Percentiles rank a stretch among this genome's conserved stretches.
These are phyloP conservation scores for Phlebiopsis gigantea DNA, from an alignment of 768 basidiomycete species.

Conservation along the genomic window DNA sequence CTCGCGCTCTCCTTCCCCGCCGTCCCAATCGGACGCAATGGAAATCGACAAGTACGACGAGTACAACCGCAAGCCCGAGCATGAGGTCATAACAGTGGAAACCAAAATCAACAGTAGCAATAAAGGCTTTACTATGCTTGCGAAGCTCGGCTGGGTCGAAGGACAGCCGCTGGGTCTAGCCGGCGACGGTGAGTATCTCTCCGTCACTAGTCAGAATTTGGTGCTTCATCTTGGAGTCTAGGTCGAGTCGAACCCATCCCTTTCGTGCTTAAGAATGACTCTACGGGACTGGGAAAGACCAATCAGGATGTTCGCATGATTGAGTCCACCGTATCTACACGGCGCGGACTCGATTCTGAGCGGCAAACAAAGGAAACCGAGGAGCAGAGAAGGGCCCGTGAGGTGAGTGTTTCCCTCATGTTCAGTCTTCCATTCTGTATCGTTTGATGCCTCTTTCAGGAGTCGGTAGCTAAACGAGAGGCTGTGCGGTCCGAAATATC, in stretches of 20 bases:
- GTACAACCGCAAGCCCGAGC: slow-evolving; percentile 42
- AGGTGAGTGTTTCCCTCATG: slow-evolving; percentile 38
- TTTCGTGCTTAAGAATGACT: slow-evolving; percentile 72
- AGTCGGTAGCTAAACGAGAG: slow-evolving; percentile 54
- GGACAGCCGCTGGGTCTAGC: slow-evolving; percentile 75
- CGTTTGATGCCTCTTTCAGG: slow-evolving; percentile 32
- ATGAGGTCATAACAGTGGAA: slow-evolving; percentile 74
- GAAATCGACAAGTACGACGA: slow-evolving; percentile 66
- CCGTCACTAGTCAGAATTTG: not conserved
- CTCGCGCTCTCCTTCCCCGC: slow-evolving; percentile 76
- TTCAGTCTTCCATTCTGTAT: not conserved
- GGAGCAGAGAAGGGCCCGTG: slow-evolving; percentile 66
- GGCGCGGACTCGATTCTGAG: slow-evolving; percentile 77
- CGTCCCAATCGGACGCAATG: slow-evolving; percentile 37
- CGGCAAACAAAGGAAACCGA: slow-evolving; percentile 75
- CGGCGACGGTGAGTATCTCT: slow-evolving; percentile 53
- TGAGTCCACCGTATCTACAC: slow-evolving; percentile 78
- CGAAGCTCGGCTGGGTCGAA: slow-evolving; percentile 79
- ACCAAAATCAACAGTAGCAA: slow-evolving; percentile 76
- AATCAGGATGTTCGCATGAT: slow-evolving; percentile 80
- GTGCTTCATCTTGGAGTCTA: slow-evolving; percentile 24
- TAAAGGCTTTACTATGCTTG: slow-evolving; percentile 75
- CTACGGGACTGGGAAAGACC: slow-evolving; percentile 74
- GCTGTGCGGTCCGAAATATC: slow-evolving; percentile 67
- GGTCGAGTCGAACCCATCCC: slow-evolving; percentile 82